A percentile compares a stretch with the other conserved stretches of the same genome.
These are phyloP conservation scores for Phaeodactylum tricornutum DNA, from an alignment of 108 stramenopile genomes.

Conservation along the genomic window DNA sequence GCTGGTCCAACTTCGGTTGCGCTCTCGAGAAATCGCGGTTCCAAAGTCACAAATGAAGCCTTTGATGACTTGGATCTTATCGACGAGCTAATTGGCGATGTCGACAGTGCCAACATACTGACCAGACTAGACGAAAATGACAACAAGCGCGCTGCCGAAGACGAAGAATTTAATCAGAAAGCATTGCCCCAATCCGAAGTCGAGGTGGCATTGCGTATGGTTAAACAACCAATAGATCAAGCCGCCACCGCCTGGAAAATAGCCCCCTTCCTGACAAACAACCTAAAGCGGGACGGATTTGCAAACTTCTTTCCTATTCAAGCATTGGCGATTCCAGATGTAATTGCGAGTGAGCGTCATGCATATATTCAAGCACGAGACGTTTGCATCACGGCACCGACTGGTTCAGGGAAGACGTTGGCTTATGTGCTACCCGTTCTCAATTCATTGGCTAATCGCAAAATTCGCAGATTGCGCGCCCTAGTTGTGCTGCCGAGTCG, in stretches of 20 bases:
- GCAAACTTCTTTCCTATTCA: conserved; percentile 89
- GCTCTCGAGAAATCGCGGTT: conserved; percentile 10
- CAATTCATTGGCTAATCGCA: conserved; percentile 52
- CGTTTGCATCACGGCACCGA: conserved; percentile 83
- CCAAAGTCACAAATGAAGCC: conserved; percentile 42
- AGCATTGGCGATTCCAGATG: conserved; percentile 70
- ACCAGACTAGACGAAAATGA: conserved; percentile 4
- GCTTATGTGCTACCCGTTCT: conserved; percentile 80
- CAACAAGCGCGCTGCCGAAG: conserved; percentile 1
- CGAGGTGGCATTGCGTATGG: conserved; percentile 44
- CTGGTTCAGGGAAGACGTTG: conserved; percentile 84
- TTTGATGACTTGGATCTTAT: conserved; percentile 69
- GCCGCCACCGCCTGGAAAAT: conserved; percentile 57
- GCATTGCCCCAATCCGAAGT: conserved; percentile 12
- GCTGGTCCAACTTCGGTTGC: conserved; percentile 18
- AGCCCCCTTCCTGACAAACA: conserved; percentile 58
- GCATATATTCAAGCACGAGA: conserved; percentile 35
- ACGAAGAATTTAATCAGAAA: background rate
- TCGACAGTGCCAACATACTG: too few species aligned
- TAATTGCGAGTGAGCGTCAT: conserved; percentile 60
- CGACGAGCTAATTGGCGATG: conserved; percentile 28
- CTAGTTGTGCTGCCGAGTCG: conserved; percentile 90
- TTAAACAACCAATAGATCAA: conserved; percentile 45
- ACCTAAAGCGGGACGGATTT: conserved; percentile 53
- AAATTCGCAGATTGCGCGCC: conserved; percentile 70